Evolutionary conservation across 2,329 filamentous ascomycete genomes (phyloP), one percentile per base, ranked within the genome.

Genomic region (Claviceps citrina): DNA sequence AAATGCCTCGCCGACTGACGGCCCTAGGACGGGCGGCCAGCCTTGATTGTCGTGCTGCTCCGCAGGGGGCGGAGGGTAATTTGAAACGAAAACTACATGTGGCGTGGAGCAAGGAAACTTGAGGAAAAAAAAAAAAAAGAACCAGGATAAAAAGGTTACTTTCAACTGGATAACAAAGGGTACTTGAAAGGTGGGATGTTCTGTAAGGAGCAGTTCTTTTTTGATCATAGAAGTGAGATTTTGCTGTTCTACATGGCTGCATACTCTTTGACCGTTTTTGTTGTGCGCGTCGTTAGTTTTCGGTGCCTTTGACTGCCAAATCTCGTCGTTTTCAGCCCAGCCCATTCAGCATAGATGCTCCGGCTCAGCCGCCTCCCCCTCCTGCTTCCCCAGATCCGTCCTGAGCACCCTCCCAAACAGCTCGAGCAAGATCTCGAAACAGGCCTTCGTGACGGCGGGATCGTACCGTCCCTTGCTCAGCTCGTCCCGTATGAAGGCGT

Each of bases 401-500:
- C 83, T 84, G 55, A 95, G 62, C 1, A 74, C 77, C 18, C 87
- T 68, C 0, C 75, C 78, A 60, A 95, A 95, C 44, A 94, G 54
- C 64, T 95, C 87, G 13, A 91, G 67, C 51, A 95, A 62, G 59
- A 95, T 81, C 67, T 93, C 84, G 55, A 93, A 94, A 64, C 87
- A 94, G 27, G 89, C 73, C 55, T 86, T 89, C 4, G 78, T 77
- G 42, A 95, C 70, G 16, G 83, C 84, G 1, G 87, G 84, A 56
- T 95, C 87, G 54, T 94, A 95, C 20, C 87, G 71, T n/a, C 86
- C 87, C 63, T 94, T 94, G 59, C 81, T 86, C 43, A 91, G 66
- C 65, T 95, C 87, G 54, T 95, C 87, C 15, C 87, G 72, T 57
- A 95, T 93, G 56, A 95, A 95, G 5, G 87, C 87, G 64, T 93